A percentile compares a stretch with the other conserved stretches of the same genome.
phyloP scores from a whole-genome alignment of 495 filamentous ascomycete genomes.

The Daldinia caldariorum region DNA sequence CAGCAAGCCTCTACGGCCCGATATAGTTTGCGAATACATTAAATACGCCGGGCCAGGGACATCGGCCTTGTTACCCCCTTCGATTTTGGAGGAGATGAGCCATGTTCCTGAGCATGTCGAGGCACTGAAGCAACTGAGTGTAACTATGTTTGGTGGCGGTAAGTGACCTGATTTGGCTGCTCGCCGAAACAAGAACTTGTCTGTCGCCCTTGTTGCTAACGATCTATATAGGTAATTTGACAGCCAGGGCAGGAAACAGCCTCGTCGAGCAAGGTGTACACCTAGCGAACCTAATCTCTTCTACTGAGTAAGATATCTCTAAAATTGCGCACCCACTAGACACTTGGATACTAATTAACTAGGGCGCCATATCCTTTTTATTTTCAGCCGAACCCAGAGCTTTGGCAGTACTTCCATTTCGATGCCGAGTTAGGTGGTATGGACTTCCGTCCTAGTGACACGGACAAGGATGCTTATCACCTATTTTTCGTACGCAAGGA shows the following conservation, averaged over 20 bases:
- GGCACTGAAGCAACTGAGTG: slow-evolving; percentile 45
- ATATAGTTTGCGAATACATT: slow-evolving; percentile 47
- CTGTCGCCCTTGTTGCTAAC: slow-evolving; percentile 1
- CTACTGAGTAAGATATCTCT: slow-evolving; percentile 53
- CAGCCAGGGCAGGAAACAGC: slow-evolving; percentile 40
- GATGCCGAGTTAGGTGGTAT: slow-evolving; percentile 54
- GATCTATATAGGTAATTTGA: slow-evolving; percentile 5
- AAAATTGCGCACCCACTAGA: not conserved
- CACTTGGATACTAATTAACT: not conserved
- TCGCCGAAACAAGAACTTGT: not conserved
- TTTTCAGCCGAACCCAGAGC: slow-evolving; percentile 47
- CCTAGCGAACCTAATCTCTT: slow-evolving; percentile 49
- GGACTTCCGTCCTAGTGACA: slow-evolving; percentile 54
- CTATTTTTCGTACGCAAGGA: slow-evolving; percentile 59
- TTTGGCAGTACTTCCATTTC: slow-evolving; percentile 65
- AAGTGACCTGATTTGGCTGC: slow-evolving; percentile 6
- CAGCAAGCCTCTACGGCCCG: slow-evolving; percentile 43
- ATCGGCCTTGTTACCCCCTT: slow-evolving; percentile 49
- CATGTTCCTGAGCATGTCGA: slow-evolving; percentile 44
- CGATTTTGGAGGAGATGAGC: slow-evolving; percentile 57
- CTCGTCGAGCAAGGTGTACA: slow-evolving; percentile 46
- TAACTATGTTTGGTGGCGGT: slow-evolving; percentile 54
- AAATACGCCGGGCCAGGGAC: slow-evolving; percentile 44
- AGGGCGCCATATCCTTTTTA: slow-evolving; percentile 48
- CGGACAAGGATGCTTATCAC: slow-evolving; percentile 59